Conservation (phyloP, 1,139 yeast species). For the Debaryomyces sp. region DNA sequence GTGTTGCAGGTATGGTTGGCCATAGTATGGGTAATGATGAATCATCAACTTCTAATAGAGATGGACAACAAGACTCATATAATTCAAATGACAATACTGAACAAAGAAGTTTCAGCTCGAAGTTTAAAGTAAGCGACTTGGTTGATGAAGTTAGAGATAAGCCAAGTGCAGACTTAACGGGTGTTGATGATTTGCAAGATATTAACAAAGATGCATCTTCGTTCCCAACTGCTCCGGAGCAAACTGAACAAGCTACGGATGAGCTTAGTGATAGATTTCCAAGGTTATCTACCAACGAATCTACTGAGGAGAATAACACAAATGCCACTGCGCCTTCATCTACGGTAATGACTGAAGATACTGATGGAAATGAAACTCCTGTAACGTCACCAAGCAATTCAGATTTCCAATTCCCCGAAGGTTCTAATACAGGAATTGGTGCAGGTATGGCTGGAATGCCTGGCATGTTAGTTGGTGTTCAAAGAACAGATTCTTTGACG, state of each 20-base stretch:
- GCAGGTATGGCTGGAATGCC: slow-evolving; percentile 54
- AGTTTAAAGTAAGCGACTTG: slow-evolving; percentile 16
- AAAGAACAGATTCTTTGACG: slow-evolving; percentile 75
- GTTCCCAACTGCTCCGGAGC: slow-evolving; percentile 8
- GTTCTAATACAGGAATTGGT: slow-evolving; percentile 31
- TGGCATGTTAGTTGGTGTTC: slow-evolving; percentile 49
- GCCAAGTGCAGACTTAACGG: slow-evolving; percentile 32
- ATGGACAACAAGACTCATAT: slow-evolving; percentile 4
- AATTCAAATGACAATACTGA: background rate
- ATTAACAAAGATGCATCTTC: slow-evolving; percentile 8
- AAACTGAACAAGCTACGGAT: slow-evolving; percentile 11
- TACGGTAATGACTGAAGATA: slow-evolving; percentile 32
- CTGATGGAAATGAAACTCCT: slow-evolving; percentile 51
- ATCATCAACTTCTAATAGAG: background rate
- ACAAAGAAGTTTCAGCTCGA: background rate
- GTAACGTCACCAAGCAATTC: slow-evolving; percentile 59
- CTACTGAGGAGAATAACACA: slow-evolving; percentile 20
- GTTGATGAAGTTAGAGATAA: slow-evolving; percentile 29
- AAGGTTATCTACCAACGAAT: slow-evolving; percentile 19
- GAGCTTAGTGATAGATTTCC: slow-evolving; percentile 21
- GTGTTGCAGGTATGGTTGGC: slow-evolving; percentile 16
- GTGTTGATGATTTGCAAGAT: slow-evolving; percentile 27
- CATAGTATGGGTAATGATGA: background rate
- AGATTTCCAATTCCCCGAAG: slow-evolving; percentile 57
- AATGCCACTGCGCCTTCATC: slow-evolving; percentile 41